phyloP scores from a whole-genome alignment of 108 stramenopile species.

The Mayamaea pseudoterrestris region DNA sequence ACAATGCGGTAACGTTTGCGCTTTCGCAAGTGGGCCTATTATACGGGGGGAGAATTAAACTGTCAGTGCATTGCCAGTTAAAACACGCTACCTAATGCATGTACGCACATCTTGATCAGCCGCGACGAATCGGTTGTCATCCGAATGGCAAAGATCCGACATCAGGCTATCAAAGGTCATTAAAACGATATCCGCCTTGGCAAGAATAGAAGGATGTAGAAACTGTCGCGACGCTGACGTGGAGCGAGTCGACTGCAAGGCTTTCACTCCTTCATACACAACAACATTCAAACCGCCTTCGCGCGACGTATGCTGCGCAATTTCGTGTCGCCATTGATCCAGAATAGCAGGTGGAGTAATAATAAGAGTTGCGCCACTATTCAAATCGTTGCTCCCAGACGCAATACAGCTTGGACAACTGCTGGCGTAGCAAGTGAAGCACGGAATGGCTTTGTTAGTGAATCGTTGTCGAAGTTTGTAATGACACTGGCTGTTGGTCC shows the following conservation, averaged over 20 bases:
- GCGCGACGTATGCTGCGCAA: slow-evolving; percentile 28
- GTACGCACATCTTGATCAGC: slow-evolving; percentile 4
- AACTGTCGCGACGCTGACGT: slow-evolving; percentile 13
- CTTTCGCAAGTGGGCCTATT: slow-evolving; percentile 13
- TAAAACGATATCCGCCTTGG: slow-evolving; percentile 54
- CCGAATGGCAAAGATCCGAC: slow-evolving; percentile 44
- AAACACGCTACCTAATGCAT: slow-evolving; percentile 2
- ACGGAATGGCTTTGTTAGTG: not conserved
- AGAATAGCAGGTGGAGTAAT: slow-evolving; percentile 56
- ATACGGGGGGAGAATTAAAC: too few relatives aligned
- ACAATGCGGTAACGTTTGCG: slow-evolving; percentile 45
- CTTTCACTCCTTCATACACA: slow-evolving; percentile 45
- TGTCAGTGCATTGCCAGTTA: slow-evolving; percentile 1
- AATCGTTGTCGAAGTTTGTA: not conserved
- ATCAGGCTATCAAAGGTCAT: slow-evolving; percentile 43
- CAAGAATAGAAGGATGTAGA: slow-evolving; percentile 41
- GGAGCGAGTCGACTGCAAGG: slow-evolving; percentile 2
- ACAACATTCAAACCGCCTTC: slow-evolving; percentile 25
- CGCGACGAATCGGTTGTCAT: slow-evolving; percentile 41
- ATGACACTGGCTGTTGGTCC: not conserved
- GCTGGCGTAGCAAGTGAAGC: slow-evolving; percentile 4
- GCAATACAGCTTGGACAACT: slow-evolving; percentile 28
- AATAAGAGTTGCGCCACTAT: slow-evolving; percentile 54
- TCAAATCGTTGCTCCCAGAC: slow-evolving; percentile 7
- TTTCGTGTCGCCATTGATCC: slow-evolving; percentile 58